Evolutionary conservation across 2,329 filamentous ascomycete species (phyloP).

Genomic region (Colletotrichum sp.): DNA sequence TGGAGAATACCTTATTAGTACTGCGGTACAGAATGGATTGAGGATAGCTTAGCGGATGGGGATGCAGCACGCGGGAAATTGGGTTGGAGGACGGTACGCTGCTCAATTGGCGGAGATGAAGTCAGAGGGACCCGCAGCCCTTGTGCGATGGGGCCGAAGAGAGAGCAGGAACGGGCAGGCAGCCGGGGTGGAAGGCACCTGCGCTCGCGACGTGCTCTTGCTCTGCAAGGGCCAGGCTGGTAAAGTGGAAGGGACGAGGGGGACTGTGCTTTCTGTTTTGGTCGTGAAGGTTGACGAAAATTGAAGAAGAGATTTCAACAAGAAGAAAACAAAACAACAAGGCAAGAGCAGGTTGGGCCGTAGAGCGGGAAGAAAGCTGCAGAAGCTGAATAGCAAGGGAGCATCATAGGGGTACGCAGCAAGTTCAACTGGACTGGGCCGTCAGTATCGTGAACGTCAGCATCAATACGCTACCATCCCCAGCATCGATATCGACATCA

Average conservation of each 20-base stretch:
- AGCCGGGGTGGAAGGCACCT: neutral
- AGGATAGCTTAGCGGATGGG: neutral
- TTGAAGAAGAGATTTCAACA: neutral
- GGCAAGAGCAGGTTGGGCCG: neutral
- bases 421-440: neutral
- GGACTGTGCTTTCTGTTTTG: neutral
- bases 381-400: neutral
- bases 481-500: neutral
- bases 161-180: slow-evolving; percentile 4
- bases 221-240: neutral
- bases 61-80: slow-evolving; percentile 15
- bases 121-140: slow-evolving; percentile 4
- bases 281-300: neutral
- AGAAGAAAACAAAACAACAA: neutral
- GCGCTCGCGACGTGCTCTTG: neutral
- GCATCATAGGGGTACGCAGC: neutral
- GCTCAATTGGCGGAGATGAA: slow-evolving; percentile 16
- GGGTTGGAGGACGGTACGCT: neutral
- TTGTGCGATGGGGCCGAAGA: neutral
- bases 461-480: neutral
- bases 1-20: neutral
- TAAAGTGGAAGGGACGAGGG: neutral
- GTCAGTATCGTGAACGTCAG: neutral
- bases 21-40: neutral
- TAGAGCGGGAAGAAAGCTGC: neutral